A percentile compares a stretch with the other conserved stretches of the same genome.
Conservation (phyloP, 441 rosid species). For the Corymbia calophylla region DNA sequence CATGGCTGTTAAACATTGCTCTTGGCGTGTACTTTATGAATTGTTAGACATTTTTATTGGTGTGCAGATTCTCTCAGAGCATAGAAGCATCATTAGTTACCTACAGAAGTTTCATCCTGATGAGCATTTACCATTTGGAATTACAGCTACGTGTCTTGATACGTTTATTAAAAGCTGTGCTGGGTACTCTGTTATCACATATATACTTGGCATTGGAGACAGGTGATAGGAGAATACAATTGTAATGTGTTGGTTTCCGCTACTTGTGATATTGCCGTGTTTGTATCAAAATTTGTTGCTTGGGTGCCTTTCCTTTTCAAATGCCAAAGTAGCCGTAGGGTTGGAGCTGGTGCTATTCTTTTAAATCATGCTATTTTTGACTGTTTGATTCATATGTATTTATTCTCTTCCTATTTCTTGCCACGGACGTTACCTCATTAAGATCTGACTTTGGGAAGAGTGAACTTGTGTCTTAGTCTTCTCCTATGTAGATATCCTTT, state of each 20-base stretch:
- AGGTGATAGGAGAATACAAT: conserved; percentile 34
- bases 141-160: conserved; percentile 91
- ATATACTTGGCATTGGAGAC: conserved; percentile 95
- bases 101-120: conserved; percentile 95
- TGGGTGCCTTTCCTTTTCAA: neutral
- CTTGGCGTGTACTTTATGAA: neutral
- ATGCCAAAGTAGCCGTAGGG: neutral
- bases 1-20: neutral
- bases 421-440: neutral
- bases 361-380: neutral
- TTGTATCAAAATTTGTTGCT: neutral
- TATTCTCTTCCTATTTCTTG: neutral
- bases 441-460: neutral
- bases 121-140: conserved; percentile 93
- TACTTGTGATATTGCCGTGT: neutral
- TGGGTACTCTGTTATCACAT: conserved; percentile 95
- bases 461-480: neutral
- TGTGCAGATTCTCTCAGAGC: conserved; percentile 85
- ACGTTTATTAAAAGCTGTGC: conserved; percentile 99
- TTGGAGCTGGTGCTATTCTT: neutral
- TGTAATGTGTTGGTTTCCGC: neutral
- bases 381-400: neutral
- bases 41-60: conserved; percentile 1
- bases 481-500: neutral
- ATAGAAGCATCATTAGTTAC: conserved; percentile 86